Base-by-base conservation (phyloP, 352 stramenopile species). In the Globisporangium ultimum region DNA sequence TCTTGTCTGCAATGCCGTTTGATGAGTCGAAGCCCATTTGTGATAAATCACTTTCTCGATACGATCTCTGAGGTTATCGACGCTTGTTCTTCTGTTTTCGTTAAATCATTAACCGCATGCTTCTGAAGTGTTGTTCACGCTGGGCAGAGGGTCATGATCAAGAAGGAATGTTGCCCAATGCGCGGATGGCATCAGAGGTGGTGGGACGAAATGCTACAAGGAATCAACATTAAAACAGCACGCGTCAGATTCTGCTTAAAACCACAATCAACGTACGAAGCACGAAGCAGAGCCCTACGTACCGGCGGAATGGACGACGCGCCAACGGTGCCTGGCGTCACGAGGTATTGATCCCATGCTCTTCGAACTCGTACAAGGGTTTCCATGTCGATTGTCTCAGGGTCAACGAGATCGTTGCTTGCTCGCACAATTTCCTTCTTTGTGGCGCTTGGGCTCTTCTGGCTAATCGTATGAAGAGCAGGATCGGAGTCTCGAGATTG, bases 281-380 rank as follows among this genome's bases (percentile, higher is more conserved):
- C 47, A 2, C 3, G 13, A 32, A 52, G 18, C 47, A 36, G 11
- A 17, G n/a, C 13, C 7, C 22, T 14, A 52, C 60, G 40, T 55
- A 79, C 71, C 42, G 68, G 61, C 42, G 71, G 71, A 41, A 79
- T 79, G 15, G 64, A 48, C 5, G 64, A 73, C 21, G 67, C 66
- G 2, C 67, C 67, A 36, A 64, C 22, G 3, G 63, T 60, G 11
- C 3, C 38, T 13, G 61, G 58, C 11, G 58, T 50, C 2, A 55
- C 58, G 7, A 79, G 46, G 24, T 61, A 71, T 10, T 32, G 42
- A 18, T 78, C 70, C 70, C 70, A 78, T 15, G 42, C 28, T 5
- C 58, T 48, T 18, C 71, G 43, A 2, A 76, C n/a, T 1, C 36
- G 12, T 2, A 76, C 61, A 20, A 79, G 61, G 13, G 58, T 68